Evolutionary conservation across 2,329 filamentous ascomycete species (phyloP).

Genomic region (Fusarium concolor): DNA sequence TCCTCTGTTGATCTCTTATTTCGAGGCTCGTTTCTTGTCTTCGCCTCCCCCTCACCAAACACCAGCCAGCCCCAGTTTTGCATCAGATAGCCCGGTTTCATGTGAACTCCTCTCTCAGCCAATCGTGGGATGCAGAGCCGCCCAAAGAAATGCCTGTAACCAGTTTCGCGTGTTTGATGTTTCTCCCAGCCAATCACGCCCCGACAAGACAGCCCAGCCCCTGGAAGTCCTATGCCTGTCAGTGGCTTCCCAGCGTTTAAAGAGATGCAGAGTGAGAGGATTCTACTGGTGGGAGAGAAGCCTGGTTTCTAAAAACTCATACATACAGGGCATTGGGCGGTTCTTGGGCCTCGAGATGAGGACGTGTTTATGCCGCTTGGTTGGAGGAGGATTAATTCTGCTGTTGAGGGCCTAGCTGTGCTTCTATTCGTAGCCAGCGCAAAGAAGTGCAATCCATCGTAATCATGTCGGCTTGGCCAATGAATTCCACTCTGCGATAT

Average conservation of each 20-base stretch:
- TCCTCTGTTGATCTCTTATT: constrained; percentile 20
- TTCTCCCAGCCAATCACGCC: constrained; percentile 13
- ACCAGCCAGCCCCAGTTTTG: constrained; percentile 28
- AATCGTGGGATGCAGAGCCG: constrained; percentile 29
- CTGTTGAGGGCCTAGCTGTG: constrained; percentile 16
- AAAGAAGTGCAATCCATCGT: constrained; percentile 2
- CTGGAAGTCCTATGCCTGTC: constrained; percentile 9
- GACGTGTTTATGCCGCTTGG: constrained; percentile 23
- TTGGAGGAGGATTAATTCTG: constrained; percentile 20
- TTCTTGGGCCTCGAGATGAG: neutral
- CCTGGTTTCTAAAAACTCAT: constrained; percentile 26
- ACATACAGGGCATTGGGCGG: constrained; percentile 6
- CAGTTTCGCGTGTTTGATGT: constrained; percentile 34
- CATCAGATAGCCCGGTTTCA: constrained; percentile 39
- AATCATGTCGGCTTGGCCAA: constrained; percentile 19
- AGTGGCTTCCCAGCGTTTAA: constrained; percentile 23
- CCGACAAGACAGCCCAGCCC: constrained; percentile 1
- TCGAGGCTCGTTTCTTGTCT: neutral
- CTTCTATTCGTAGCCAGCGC: constrained; percentile 34
- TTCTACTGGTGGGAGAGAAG: constrained; percentile 8
- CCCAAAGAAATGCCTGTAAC: constrained; percentile 12
- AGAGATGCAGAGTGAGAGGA: constrained; percentile 15
- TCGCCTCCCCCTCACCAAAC: constrained; percentile 17
- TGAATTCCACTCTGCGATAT: constrained; percentile 7
- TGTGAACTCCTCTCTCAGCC: constrained; percentile 9